Percentiles rank a stretch among this genome's conserved stretches.
Conservation (phyloP, 2,329 filamentous ascomycete genomes). For the Pseudogymnoascus sp. region DNA sequence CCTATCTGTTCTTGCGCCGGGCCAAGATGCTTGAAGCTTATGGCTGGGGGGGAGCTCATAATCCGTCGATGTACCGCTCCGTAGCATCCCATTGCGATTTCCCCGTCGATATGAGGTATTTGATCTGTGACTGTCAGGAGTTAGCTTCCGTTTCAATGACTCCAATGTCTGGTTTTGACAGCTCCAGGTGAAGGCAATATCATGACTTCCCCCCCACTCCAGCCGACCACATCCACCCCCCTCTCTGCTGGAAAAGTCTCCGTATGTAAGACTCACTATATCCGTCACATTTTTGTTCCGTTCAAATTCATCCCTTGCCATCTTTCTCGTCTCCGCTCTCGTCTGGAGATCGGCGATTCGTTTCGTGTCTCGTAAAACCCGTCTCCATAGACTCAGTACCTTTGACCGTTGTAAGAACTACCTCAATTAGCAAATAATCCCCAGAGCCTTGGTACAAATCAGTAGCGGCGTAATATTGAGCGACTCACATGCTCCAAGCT, state of each 20-base stretch:
- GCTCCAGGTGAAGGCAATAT: background rate
- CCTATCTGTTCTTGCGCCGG: background rate
- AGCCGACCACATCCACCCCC: background rate
- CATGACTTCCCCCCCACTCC: background rate
- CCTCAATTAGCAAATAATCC: slow-evolving; percentile 6
- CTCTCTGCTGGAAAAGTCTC: background rate
- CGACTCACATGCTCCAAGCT: slow-evolving; percentile 52
- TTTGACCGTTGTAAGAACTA: slow-evolving; percentile 54
- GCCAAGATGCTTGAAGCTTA: background rate
- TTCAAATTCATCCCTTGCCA: slow-evolving; percentile 55
- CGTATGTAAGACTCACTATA: slow-evolving; percentile 36
- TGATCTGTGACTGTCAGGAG: slow-evolving; percentile 46
- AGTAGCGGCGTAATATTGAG: background rate
- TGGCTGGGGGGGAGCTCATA: slow-evolving; percentile 26
- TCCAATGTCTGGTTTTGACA: background rate
- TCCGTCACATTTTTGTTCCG: slow-evolving; percentile 50
- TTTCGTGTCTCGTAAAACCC: slow-evolving; percentile 47
- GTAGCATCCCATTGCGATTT: slow-evolving; percentile 60
- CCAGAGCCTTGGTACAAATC: too few relatives aligned
- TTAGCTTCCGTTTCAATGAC: background rate
- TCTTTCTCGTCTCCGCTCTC: slow-evolving; percentile 48
- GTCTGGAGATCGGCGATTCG: slow-evolving; percentile 45
- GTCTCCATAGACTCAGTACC: slow-evolving; percentile 51
- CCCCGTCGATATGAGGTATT: slow-evolving; percentile 56
- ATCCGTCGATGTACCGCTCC: slow-evolving; percentile 48